A percentile compares a stretch with the other conserved stretches of the same genome.
Evolutionary conservation across 1,139 yeast genomes (phyloP).

Genomic region (Blastobotrys petasosporus): DNA sequence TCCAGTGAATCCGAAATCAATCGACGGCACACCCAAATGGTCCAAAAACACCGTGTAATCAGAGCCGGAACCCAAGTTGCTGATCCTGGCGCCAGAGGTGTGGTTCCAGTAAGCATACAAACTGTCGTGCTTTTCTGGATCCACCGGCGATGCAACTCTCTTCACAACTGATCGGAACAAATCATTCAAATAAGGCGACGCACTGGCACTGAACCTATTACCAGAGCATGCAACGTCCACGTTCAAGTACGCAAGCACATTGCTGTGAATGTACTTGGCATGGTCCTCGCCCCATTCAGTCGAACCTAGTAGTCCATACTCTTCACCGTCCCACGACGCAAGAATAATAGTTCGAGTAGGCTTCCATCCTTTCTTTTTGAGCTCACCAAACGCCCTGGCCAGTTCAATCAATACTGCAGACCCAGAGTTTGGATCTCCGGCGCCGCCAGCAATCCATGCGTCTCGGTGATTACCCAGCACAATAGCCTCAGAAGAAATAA

Average conservation of each 20-base stretch:
- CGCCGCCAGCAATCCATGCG: constrained; percentile 69
- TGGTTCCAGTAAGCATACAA: constrained; percentile 55
- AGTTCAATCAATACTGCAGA: constrained; percentile 55
- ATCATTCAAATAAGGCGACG: constrained; percentile 50
- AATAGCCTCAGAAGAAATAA: constrained; percentile 45
- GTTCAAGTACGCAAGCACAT: constrained; percentile 56
- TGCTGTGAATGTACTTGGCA: constrained; percentile 36
- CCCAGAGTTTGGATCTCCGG: constrained; percentile 68
- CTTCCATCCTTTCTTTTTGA: constrained; percentile 50
- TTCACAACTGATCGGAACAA: constrained; percentile 39
- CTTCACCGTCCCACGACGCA: constrained; percentile 75
- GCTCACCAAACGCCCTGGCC: constrained; percentile 48
- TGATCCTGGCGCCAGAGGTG: constrained; percentile 35
- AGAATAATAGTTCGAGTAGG: constrained; percentile 56
- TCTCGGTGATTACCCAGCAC: constrained; percentile 67
- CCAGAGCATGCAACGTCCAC: constrained; percentile 60
- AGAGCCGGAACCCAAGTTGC: constrained; percentile 57
- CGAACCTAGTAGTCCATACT: constrained; percentile 60
- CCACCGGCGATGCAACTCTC: constrained; percentile 42
- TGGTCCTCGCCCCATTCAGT: constrained; percentile 65
- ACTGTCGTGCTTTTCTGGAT: constrained; percentile 29
- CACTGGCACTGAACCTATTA: constrained; percentile 37
- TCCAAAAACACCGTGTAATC: constrained; percentile 65
- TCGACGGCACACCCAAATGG: constrained; percentile 59
- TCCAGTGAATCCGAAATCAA: constrained; percentile 49